Evolutionary conservation across 345 rosid species (phyloP).

Genomic region (Physaria fendleri): DNA sequence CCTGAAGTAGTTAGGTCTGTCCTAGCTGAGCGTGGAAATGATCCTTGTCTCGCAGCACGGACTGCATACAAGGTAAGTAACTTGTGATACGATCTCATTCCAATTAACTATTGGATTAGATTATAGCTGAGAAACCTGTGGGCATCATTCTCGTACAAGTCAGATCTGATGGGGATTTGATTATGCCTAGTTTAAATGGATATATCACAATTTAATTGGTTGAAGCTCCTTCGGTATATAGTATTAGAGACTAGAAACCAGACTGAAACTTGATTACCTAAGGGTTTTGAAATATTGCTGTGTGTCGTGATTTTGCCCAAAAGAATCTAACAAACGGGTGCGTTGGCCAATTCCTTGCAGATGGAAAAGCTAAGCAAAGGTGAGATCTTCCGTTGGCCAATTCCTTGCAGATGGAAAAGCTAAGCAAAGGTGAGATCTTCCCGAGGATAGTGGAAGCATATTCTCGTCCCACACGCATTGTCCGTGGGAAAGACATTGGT

Average conservation of each 20-base stretch:
- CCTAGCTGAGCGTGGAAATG: constrained; percentile 69
- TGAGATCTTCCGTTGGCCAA: constrained; percentile 50
- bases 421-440: constrained; percentile 55
- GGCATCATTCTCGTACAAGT: background rate
- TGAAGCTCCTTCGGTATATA: background rate
- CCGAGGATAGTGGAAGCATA: constrained; percentile 82
- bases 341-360: constrained; percentile 37
- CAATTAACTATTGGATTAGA: background rate
- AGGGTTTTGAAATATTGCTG: background rate
- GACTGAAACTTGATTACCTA: background rate
- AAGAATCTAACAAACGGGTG: background rate
- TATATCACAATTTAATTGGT: background rate
- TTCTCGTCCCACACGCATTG: constrained; percentile 91
- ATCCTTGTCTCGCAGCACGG: constrained; percentile 81
- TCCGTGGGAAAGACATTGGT: constrained; percentile 78
- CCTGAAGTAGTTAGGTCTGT: constrained; percentile 86
- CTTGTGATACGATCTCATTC: background rate
- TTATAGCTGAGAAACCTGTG: constrained; percentile 2
- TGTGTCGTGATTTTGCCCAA: background rate
- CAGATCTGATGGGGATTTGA: background rate
- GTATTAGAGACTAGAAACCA: constrained; percentile 2
- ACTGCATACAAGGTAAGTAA: constrained; percentile 65
- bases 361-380: constrained; percentile 67
- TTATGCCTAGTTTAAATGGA: constrained; percentile 1
- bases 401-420: constrained; percentile 60